Evolutionary conservation across 129 eudicot genomes (phyloP).

Genomic region (Centella asiatica): DNA sequence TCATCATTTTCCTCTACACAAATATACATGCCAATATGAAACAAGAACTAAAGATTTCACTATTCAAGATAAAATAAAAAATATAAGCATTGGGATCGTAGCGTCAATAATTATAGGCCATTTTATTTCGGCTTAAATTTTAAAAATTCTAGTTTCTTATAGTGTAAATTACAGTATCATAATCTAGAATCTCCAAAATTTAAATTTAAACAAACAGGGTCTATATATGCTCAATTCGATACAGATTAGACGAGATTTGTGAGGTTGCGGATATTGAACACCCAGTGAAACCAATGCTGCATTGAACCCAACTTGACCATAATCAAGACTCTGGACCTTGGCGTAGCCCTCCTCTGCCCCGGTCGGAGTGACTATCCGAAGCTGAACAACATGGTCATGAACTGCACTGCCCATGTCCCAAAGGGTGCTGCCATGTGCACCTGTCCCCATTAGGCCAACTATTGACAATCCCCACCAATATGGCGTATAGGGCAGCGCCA

Average conservation of each 20-base stretch:
- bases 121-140: too few species aligned
- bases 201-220: too few species aligned
- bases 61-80: too few species aligned
- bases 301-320: conserved; percentile 49
- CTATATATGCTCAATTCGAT: too few species aligned
- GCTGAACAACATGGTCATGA: conserved; percentile 46
- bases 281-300: conserved; percentile 85
- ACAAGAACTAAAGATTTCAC: not conserved
- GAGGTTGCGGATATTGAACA: too few species aligned
- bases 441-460: conserved; percentile 72
- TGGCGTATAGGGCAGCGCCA: conserved; percentile 70
- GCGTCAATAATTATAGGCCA: too few species aligned
- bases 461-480: conserved; percentile 88
- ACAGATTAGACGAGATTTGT: too few species aligned
- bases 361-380: conserved; percentile 57
- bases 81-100: too few species aligned
- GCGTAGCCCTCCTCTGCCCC: conserved; percentile 42
- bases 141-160: too few species aligned
- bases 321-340: conserved; percentile 33
- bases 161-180: too few species aligned
- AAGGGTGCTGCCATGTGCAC: conserved; percentile 85
- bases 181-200: too few species aligned
- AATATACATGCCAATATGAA: not conserved
- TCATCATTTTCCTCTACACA: conserved; percentile 77
- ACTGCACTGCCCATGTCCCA: conserved; percentile 77